A percentile compares a stretch with the other conserved stretches of the same genome.
These are phyloP conservation scores for Metschnikowia shivogae DNA, from an alignment of 805 yeast species.

Conservation along the genomic window DNA sequence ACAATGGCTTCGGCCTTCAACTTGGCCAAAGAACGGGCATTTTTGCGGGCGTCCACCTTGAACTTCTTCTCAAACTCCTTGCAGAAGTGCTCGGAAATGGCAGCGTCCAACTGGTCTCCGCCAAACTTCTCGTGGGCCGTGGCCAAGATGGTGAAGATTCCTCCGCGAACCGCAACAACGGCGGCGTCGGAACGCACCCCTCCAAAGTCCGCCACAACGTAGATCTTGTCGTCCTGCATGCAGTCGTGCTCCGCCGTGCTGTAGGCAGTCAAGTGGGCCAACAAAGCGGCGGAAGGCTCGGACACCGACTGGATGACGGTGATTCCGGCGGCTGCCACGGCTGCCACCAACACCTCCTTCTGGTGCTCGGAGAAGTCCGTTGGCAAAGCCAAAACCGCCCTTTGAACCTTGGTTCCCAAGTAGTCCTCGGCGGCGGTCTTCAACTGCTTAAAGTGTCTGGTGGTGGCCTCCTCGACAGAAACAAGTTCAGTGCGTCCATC, in stretches of 20 bases:
- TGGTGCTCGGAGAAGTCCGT: conserved; percentile 78
- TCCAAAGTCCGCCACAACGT: conserved; percentile 95
- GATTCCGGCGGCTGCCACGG: conserved; percentile 69
- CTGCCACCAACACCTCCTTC: conserved; percentile 54
- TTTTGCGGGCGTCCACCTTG: conserved; percentile 73
- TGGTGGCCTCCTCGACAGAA: conserved; percentile 71
- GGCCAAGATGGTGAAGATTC: conserved; percentile 82
- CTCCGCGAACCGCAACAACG: conserved; percentile 88
- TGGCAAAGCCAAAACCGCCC: conserved; percentile 87
- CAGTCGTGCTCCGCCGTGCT: conserved; percentile 33
- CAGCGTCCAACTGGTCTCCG: conserved; percentile 80
- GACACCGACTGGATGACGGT: conserved; percentile 81
- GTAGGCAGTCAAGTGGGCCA: conserved; percentile 64
- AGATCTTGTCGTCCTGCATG: conserved; percentile 61
- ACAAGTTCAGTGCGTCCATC: conserved; percentile 51
- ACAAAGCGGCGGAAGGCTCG: conserved; percentile 89
- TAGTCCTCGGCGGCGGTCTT: conserved; percentile 89
- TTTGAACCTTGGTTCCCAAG: conserved; percentile 74
- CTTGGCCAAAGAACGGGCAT: conserved; percentile 84
- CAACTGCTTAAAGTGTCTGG: conserved; percentile 79
- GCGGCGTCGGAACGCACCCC: conserved; percentile 96
- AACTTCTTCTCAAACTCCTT: conserved; percentile 91
- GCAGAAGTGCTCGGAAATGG: conserved; percentile 78
- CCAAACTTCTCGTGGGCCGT: conserved; percentile 85
- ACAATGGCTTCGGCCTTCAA: conserved; percentile 75